Percentiles rank a stretch among this genome's conserved stretches.
Conservation (phyloP, 2,329 filamentous ascomycete species). For the Xylaria digitata region DNA sequence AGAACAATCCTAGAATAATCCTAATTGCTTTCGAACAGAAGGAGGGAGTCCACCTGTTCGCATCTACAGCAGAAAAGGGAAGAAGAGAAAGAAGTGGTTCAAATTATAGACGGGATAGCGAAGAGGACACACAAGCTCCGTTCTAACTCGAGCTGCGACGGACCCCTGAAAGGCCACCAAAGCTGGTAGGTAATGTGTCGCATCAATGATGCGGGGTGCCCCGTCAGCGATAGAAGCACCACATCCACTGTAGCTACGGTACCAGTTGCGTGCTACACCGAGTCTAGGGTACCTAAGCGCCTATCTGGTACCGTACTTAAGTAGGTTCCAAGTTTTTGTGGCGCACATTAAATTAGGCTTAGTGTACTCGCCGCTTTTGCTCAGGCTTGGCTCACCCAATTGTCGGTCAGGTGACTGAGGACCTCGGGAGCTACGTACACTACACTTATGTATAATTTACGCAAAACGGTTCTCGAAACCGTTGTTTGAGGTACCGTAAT, state of each 20-base stretch:
- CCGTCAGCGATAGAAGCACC: slow-evolving; percentile 10
- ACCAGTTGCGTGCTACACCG: not conserved
- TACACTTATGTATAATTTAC: no score
- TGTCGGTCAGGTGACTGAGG: no score
- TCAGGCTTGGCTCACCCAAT: no score
- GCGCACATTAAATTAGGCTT: no score
- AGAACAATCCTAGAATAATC: not conserved
- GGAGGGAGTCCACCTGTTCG: slow-evolving; percentile 33
- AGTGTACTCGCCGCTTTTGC: no score
- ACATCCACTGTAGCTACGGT: not conserved
- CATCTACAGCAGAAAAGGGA: slow-evolving; percentile 22
- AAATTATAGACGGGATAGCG: slow-evolving; percentile 16
- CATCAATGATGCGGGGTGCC: slow-evolving; percentile 42
- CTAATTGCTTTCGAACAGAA: slow-evolving; percentile 28
- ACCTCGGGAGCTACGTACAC: no score
- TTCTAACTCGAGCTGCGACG: slow-evolving; percentile 32
- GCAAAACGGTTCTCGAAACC: no score
- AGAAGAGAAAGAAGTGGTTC: slow-evolving; percentile 11
- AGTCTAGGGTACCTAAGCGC: not conserved
- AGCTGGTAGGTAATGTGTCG: slow-evolving; percentile 16
- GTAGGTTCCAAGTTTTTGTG: no score
- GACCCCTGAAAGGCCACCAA: slow-evolving; percentile 37
- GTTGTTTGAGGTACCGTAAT: no score
- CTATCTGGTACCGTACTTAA: no score
- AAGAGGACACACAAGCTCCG: slow-evolving; percentile 47